phyloP scores from a whole-genome alignment of 805 yeast species.

The Isabelozyma heimii region DNA sequence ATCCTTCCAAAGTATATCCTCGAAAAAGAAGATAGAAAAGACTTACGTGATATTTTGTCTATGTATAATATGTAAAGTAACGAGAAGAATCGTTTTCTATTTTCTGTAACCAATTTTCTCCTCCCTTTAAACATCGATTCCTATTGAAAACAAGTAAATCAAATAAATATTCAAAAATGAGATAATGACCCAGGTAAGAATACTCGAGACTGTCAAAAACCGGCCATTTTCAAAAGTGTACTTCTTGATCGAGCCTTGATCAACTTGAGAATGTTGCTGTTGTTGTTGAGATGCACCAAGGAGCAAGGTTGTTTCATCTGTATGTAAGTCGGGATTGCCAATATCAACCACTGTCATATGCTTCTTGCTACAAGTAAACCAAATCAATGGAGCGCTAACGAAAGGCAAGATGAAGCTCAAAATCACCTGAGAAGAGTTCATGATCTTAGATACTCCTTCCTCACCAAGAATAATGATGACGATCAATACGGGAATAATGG shows the following conservation, averaged over 20 bases:
- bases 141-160: constrained; percentile 38
- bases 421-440: constrained; percentile 45
- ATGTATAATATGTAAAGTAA: neutral
- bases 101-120: neutral
- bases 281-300: constrained; percentile 3
- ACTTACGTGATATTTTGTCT: neutral
- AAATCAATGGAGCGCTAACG: constrained; percentile 45
- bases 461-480: constrained; percentile 38
- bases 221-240: constrained; percentile 39
- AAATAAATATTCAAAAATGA: constrained; percentile 39
- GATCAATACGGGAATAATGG: constrained; percentile 40
- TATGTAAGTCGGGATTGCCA: constrained; percentile 3
- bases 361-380: constrained; percentile 38
- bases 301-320: constrained; percentile 12
- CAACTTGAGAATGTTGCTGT: constrained; percentile 1
- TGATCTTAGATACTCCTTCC: constrained; percentile 43
- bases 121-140: constrained; percentile 31
- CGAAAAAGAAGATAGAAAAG: neutral
- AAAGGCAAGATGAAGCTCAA: constrained; percentile 43
- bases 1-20: neutral
- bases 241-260: constrained; percentile 11
- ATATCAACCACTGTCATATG: constrained; percentile 38
- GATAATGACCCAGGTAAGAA: constrained; percentile 40
- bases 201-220: constrained; percentile 28
- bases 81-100: too few relatives aligned